These are phyloP conservation scores for Leccinum subtestaceum DNA, from an alignment of 768 basidiomycete species.

Conservation along the genomic window DNA sequence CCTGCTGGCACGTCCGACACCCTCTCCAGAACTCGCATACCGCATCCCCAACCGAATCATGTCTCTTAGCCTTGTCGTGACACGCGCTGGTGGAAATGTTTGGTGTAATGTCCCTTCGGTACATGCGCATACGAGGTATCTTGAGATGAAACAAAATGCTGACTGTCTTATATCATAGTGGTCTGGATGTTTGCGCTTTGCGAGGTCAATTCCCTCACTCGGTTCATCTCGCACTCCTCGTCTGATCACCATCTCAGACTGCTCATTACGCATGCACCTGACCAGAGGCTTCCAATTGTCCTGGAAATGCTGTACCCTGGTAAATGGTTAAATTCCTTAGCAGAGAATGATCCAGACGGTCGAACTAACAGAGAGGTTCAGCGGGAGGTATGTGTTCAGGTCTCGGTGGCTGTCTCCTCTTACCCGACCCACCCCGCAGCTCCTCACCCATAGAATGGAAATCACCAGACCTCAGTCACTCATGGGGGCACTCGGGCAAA, in stretches of 20 bases:
- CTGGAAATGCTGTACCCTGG: constrained; percentile 58
- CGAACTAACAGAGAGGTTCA: constrained; percentile 67
- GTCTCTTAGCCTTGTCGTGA: constrained; percentile 66
- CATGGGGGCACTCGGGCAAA: constrained; percentile 67
- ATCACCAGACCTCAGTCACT: constrained; percentile 58
- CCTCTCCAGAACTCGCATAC: constrained; percentile 56
- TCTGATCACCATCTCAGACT: constrained; percentile 32
- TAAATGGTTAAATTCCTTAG: constrained; percentile 57
- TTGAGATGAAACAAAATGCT: not conserved
- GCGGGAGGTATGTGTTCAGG: constrained; percentile 40
- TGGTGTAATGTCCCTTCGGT: constrained; percentile 68
- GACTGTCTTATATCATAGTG: constrained; percentile 30
- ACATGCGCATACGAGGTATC: constrained; percentile 18
- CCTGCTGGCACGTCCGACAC: not conserved
- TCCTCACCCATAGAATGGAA: constrained; percentile 42
- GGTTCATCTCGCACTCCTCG: not conserved
- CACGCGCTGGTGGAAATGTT: constrained; percentile 58
- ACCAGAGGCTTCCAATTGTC: constrained; percentile 47
- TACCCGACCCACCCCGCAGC: constrained; percentile 32
- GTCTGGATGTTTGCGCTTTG: constrained; percentile 37
- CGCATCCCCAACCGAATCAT: constrained; percentile 64
- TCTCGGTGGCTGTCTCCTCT: not conserved
- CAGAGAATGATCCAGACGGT: constrained; percentile 50
- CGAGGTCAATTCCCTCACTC: constrained; percentile 26
- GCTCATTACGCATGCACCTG: constrained; percentile 37